Base-by-base conservation (phyloP, 106 monocot genomes). In the Cymbidium sinense region DNA sequence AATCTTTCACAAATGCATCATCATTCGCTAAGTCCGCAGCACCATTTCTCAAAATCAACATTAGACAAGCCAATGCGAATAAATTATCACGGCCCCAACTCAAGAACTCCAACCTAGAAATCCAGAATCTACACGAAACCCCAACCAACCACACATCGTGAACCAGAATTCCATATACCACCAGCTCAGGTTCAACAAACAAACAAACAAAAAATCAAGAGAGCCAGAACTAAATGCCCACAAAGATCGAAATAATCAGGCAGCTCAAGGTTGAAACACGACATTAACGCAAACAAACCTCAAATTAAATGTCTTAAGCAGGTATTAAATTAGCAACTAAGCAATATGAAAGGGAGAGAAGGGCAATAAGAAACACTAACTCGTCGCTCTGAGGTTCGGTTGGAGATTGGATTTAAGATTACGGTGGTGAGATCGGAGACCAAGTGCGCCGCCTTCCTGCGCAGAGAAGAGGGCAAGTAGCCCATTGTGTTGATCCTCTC, bases 361-460 rank as follows among this genome's bases (percentile, higher is more conserved):
- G 50, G 35, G 27, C 10, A 17, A 11, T 52, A 58, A 1, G 8
- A 21, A 31, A 70, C 17, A 17, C 91, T 84, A 36, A 95, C 95
- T 7, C 37, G 71, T 31, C 84, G 82, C 9, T 82, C 76, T 37
- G 90, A 86, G 47, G 91, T 82, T 27, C 86, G 82, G 47, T 94
- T 92, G 55, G 95, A 95, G 77, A 99, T 85, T 47, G 99, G 99
- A 76, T 95, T 99, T 75, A 99, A 87, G 84, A 99, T 75, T 65
- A 93, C 84, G 79, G 98, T 88, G 79, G 98, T 99, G 85, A 99
- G 77, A 79, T 93, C 91, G 33, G 95, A 83, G 27, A 99, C 93
- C 19, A 99, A 82, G 82, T 91, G 90, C 64, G 85, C 95, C 4
- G 99, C 95, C 85, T 89, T 99, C 81, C 86, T 90, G 21, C 95